A percentile compares a stretch with the other conserved stretches of the same genome.
phyloP scores from a whole-genome alignment of 2,329 filamentous ascomycete genomes.

The Colletotrichum sublineola region DNA sequence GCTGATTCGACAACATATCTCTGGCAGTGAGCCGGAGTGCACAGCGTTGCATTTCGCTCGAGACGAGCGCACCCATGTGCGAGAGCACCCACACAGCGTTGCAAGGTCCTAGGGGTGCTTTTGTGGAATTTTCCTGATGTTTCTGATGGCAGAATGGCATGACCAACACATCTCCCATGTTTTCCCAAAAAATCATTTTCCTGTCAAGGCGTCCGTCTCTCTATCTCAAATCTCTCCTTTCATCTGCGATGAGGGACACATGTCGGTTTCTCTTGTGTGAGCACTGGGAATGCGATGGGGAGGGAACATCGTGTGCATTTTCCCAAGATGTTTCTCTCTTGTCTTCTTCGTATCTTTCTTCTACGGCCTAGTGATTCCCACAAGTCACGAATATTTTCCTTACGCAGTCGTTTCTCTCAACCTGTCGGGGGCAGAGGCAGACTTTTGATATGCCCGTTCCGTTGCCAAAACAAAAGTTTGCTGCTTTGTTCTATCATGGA shows the following conservation, averaged over 20 bases:
- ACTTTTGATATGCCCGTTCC: slow-evolving; percentile 36
- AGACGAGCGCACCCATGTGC: slow-evolving; percentile 27
- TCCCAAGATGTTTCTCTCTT: slow-evolving; percentile 23
- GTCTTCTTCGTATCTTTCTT: slow-evolving; percentile 38
- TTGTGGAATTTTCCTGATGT: slow-evolving; percentile 31
- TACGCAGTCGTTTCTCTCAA: slow-evolving; percentile 40
- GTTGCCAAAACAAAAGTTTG: slow-evolving; percentile 39
- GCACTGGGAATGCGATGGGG: slow-evolving; percentile 37
- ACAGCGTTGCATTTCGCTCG: slow-evolving; percentile 22
- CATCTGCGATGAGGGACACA: slow-evolving; percentile 39
- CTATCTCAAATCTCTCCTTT: slow-evolving; percentile 31
- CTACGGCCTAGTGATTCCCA: slow-evolving; percentile 43
- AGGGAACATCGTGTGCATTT: slow-evolving; percentile 37
- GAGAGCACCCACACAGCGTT: slow-evolving; percentile 30
- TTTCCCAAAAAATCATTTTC: slow-evolving; percentile 37
- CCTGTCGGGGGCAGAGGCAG: slow-evolving; percentile 39
- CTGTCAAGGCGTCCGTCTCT: slow-evolving; percentile 38
- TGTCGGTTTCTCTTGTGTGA: slow-evolving; percentile 38
- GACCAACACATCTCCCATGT: slow-evolving; percentile 37
- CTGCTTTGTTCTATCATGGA: slow-evolving; percentile 43
- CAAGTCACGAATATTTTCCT: slow-evolving; percentile 38
- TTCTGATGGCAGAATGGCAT: slow-evolving; percentile 39
- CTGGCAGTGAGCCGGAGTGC: slow-evolving; percentile 15
- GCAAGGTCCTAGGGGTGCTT: slow-evolving; percentile 35
- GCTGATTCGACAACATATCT: slow-evolving; percentile 53